Base-by-base conservation (phyloP, 2,329 filamentous ascomycete species). In the Exophiala dermatitidis region DNA sequence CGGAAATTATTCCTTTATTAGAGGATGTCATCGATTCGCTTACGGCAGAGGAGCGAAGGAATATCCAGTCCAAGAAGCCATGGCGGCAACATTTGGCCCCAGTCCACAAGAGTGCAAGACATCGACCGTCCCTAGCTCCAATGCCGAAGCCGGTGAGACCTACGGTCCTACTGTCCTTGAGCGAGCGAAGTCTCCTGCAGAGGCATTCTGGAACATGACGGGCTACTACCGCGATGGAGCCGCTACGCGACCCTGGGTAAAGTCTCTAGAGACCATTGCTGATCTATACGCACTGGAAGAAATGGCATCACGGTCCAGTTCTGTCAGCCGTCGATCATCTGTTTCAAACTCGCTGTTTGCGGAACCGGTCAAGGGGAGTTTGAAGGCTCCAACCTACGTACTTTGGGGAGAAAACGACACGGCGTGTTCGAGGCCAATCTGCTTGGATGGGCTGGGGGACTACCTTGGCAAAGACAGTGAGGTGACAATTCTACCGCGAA, bases 191-290 rank as follows among this genome's bases (percentile, higher is more conserved):
- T 63, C 66, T 31, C 60, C 62, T 19, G 72, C 71, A 28, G 77
- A 75, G 53, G 50, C 53, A 10, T 78, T 78, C 68, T 65, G 70
- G 8, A 71, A 79, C 56, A 77, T 77, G 62, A 73, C 77, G 28
- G 66, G 70, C 8, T 74, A 81, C 50, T 83, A 82, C 65, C 74
- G 77, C 32, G 72, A 82, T 41, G 72, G 73, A 1, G 67, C 78
- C 0, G 66, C 71, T 19, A 54, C 64, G 2, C 65, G 65, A 0
- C 65, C 63, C 8, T 83, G 80, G 80, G 66, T 69, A 33, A 80
- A 79, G 60, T 75, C 74, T 1, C 63, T 77, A 28, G 71, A 78
- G 56, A 76, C 71, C 0, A 71, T 79, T 19, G 68, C 73, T 9
- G 69, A 68, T 2, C 68, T 80, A 5, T 74, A 73, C 53, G 70